These are phyloP conservation scores for Mrakia gelida DNA, from an alignment of 768 basidiomycete genomes.

Conservation along the genomic window DNA sequence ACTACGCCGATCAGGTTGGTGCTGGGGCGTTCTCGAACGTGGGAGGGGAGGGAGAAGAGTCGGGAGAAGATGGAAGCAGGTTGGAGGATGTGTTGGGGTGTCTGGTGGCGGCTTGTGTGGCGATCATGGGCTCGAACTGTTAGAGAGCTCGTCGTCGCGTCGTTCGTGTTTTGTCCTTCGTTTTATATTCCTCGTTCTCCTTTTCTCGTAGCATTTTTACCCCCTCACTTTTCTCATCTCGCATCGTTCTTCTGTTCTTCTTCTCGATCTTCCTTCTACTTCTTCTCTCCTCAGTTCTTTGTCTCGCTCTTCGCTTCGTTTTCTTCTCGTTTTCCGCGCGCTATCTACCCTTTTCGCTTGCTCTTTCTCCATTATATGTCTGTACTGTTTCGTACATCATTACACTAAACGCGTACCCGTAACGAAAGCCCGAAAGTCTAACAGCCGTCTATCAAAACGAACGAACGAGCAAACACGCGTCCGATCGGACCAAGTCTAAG, in stretches of 20 bases:
- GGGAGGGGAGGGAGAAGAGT: neutral
- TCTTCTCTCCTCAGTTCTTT: neutral
- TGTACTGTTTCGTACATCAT: neutral
- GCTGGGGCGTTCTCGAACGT: neutral
- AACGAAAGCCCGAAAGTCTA: neutral
- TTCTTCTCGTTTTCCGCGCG: too few species aligned
- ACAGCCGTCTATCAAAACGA: neutral
- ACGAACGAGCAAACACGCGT: neutral
- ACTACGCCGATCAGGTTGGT: neutral
- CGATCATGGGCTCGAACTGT: slow-evolving; percentile 2
- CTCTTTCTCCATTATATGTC: neutral
- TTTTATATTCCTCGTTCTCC: neutral
- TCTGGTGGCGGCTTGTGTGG: slow-evolving; percentile 21
- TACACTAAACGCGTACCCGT: too few species aligned
- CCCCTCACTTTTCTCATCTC: neutral
- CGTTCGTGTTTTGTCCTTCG: neutral
- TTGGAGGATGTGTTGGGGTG: slow-evolving; percentile 23
- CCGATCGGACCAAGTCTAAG: neutral
- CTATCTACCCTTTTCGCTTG: too few species aligned
- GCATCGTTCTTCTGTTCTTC: neutral
- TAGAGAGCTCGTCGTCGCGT: neutral
- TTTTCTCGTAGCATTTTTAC: neutral
- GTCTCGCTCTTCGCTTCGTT: too few species aligned
- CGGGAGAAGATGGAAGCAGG: neutral
- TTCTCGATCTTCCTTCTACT: neutral